Conservation (phyloP, 768 basidiomycete species). For the Mycena latifolia region DNA sequence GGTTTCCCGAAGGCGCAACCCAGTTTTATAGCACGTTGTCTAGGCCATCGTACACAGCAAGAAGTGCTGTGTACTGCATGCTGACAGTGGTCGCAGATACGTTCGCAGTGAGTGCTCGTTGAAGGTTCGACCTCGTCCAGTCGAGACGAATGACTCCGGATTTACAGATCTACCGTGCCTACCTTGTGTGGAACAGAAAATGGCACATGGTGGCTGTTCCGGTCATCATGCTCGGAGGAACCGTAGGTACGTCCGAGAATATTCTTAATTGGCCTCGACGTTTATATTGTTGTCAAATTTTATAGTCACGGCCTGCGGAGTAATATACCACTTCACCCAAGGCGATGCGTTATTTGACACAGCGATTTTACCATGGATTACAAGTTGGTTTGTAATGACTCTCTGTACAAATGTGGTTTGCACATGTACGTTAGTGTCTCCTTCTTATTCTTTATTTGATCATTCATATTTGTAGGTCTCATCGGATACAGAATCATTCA, state of each 20-base stretch:
- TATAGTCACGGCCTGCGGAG: no score
- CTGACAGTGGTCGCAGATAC: background rate
- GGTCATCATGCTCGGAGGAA: background rate
- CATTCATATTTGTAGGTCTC: background rate
- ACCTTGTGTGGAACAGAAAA: no score
- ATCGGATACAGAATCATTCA: background rate
- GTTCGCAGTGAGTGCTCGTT: no score
- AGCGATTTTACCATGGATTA: background rate
- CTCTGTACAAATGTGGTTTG: no score
- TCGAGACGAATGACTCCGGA: background rate
- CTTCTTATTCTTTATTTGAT: background rate
- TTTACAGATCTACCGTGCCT: background rate
- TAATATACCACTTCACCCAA: background rate
- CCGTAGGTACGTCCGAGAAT: no score
- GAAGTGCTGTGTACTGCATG: background rate
- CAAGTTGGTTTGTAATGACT: no score
- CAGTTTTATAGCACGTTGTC: background rate
- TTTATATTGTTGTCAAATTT: no score
- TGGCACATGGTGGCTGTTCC: background rate
- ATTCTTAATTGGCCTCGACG: no score
- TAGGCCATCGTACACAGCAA: slow-evolving; percentile 4
- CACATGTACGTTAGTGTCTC: background rate
- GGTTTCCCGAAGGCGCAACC: no score
- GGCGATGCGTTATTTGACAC: background rate
- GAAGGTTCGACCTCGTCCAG: background rate